These are phyloP conservation scores for Kickxella alabastrina DNA, from an alignment of 192 early-diverging fungal genomes.

Conservation along the genomic window DNA sequence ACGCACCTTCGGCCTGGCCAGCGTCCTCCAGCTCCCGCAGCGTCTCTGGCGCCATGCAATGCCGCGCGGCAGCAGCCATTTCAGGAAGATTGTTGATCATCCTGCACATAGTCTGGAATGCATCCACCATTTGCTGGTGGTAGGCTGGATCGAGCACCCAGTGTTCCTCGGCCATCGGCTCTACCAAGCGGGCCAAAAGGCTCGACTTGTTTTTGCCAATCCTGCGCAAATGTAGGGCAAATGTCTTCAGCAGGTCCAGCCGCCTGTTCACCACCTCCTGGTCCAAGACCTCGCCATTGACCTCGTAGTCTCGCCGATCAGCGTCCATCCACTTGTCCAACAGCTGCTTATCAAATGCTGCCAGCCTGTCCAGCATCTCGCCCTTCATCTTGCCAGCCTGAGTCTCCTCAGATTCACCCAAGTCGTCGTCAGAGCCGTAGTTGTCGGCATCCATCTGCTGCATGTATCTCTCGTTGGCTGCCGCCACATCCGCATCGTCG, in stretches of 20 bases:
- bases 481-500: not conserved
- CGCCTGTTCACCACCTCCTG: slow-evolving; percentile 13
- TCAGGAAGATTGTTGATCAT: slow-evolving; percentile 26
- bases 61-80: slow-evolving; percentile 22
- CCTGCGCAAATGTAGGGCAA: slow-evolving; percentile 30
- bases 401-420: slow-evolving; percentile 22
- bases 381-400: slow-evolving; percentile 21
- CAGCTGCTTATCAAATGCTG: slow-evolving; percentile 2
- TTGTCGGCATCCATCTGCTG: slow-evolving; percentile 14
- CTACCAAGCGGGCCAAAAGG: slow-evolving; percentile 25
- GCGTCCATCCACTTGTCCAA: slow-evolving; percentile 8
- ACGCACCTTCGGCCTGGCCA: no score
- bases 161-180: slow-evolving; percentile 43
- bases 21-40: no score
- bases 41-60: no score
- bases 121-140: slow-evolving; percentile 38
- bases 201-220: slow-evolving; percentile 18
- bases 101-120: slow-evolving; percentile 22
- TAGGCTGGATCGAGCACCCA: slow-evolving; percentile 34
- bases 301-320: slow-evolving; percentile 26
- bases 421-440: slow-evolving; percentile 36
- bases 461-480: slow-evolving; percentile 16
- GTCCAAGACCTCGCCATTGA: slow-evolving; percentile 24
- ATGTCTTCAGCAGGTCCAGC: slow-evolving; percentile 12
- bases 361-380: slow-evolving; percentile 6